phyloP scores from a whole-genome alignment of 805 yeast species.

The Candida silvatica region DNA sequence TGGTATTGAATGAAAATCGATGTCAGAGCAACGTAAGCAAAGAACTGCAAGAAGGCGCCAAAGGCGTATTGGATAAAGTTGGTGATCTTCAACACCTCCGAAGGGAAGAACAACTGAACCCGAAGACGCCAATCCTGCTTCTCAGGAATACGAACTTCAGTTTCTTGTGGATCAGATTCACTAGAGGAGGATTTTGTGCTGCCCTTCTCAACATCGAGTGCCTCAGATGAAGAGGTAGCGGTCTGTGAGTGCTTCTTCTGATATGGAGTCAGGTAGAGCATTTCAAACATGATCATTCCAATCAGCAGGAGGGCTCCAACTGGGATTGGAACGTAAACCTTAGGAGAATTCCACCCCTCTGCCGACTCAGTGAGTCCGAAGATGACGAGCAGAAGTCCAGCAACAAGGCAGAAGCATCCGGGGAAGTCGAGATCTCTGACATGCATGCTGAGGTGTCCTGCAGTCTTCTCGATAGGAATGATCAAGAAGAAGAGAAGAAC shows the following conservation, averaged over 20 bases:
- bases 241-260: too few relatives aligned
- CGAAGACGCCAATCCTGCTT: conserved; percentile 11
- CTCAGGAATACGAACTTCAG: too few relatives aligned
- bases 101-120: conserved; percentile 15
- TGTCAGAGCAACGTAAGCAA: conserved; percentile 5
- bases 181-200: too few relatives aligned
- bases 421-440: conserved; percentile 26
- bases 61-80: conserved; percentile 12
- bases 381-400: conserved; percentile 29
- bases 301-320: conserved; percentile 28
- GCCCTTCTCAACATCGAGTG: too few relatives aligned
- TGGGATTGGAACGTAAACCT: conserved; percentile 31
- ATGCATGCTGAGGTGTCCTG: conserved; percentile 13
- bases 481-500: conserved; percentile 14
- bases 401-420: conserved; percentile 26
- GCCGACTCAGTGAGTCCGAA: conserved; percentile 40
- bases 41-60: conserved; percentile 6
- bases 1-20: conserved; percentile 10
- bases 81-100: conserved; percentile 12
- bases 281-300: conserved; percentile 24
- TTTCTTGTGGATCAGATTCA: too few relatives aligned
- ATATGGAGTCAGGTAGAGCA: conserved; percentile 9
- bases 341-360: conserved; percentile 30
- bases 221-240: too few relatives aligned
- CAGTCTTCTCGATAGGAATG: conserved; percentile 22